Percentiles rank a stretch among this genome's conserved stretches.
Conservation (phyloP, 139 green algal genomes). For the Trebouxia sp. region DNA sequence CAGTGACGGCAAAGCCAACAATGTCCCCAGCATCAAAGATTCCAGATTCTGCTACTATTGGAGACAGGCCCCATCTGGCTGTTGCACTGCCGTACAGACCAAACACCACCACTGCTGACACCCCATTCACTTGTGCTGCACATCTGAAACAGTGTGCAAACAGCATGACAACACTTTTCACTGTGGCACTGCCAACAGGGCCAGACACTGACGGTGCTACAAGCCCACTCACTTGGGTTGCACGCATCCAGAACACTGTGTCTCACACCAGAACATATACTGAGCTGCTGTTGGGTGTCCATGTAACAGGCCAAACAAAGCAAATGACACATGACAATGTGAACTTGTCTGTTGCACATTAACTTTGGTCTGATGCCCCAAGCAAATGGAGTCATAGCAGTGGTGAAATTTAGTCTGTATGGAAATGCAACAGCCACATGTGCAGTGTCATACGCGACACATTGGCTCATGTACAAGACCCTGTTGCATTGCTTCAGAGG, state of each 20-base stretch:
- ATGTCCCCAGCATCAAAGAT: slow-evolving; percentile 66
- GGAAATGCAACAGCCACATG: slow-evolving; percentile 70
- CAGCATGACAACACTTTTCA: slow-evolving; percentile 47
- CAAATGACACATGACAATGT: no score
- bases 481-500: slow-evolving; percentile 64
- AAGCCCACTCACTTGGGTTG: no score
- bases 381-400: slow-evolving; percentile 75
- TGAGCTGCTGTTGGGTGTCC: no score
- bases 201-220: no score
- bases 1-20: slow-evolving; percentile 55
- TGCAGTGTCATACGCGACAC: slow-evolving; percentile 53
- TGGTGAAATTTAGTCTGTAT: slow-evolving; percentile 82
- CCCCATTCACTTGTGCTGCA: slow-evolving; percentile 38
- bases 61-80: slow-evolving; percentile 62
- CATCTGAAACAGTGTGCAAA: no score
- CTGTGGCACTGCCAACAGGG: slow-evolving; percentile 72
- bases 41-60: neutral
- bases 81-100: slow-evolving; percentile 76
- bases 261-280: no score
- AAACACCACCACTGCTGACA: slow-evolving; percentile 82
- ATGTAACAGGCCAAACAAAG: no score
- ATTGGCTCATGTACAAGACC: neutral
- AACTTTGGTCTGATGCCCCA: no score
- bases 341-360: no score
- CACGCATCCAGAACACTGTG: no score